Base-by-base conservation (phyloP, 1,284 basidiomycete species). In the Omphalotus olearius region DNA sequence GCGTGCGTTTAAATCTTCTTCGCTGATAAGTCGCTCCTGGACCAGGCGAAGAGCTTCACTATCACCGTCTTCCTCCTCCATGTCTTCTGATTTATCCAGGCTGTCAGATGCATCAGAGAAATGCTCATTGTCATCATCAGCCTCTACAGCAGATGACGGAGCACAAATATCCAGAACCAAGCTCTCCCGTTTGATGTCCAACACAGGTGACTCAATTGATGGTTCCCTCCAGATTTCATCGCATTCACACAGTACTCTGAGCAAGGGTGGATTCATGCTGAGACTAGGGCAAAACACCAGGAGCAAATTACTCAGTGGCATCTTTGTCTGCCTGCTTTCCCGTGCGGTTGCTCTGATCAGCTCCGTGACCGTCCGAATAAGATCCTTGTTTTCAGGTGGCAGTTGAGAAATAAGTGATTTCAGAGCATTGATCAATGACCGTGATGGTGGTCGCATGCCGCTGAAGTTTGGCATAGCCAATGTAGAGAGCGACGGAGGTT, bases 241-340 rank as follows among this genome's bases (percentile, higher is more conserved):
- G 6, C 77, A 75, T 64, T 92, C 88, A 60, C 88, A 88, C 10
- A 93, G 68, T 17, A 83, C 78, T 51, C 83, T 78, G 57, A 93
- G 67, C 39, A 93, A 66, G 0, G 82, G 74, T n/a, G 89, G 87
- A 51, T 76, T 88, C 79, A 93, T 85, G 61, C 79, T 83, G 60
- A 92, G 68, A 61, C 85, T 91, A 25, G 90, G 90, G 59, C 85
- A 90, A 63, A 93, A 84, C 48, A 92, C 82, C 42, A 91, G 69
- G 23, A 92, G 68, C 57, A 93, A 65, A 62, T 93, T 93, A 63
- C 83, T 85, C 58, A 93, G 63, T 1, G 88, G 88, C 90, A 93
- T 93, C 72, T 88, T 90, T 33, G 88, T 93, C 62, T 81, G 79
- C 57, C 75, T 77, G 57, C 74, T 75, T 51, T 76, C 74, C 50